Evolutionary conservation across 768 basidiomycete genomes (phyloP), one percentile per base, ranked within the genome.

Genomic region (Dendrothele bispora): DNA sequence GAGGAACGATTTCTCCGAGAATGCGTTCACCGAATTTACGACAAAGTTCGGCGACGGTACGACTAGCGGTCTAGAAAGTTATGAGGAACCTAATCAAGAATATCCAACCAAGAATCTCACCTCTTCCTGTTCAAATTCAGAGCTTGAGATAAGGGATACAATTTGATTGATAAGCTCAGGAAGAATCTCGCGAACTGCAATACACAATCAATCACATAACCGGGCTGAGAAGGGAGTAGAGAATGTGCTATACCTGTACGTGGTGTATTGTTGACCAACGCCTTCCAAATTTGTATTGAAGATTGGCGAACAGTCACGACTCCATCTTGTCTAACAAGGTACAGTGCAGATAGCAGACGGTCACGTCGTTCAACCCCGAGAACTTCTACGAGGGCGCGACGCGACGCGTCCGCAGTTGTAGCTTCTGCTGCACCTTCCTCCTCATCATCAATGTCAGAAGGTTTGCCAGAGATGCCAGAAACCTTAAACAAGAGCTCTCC

Each of bases 241-340:
- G n/a, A n/a, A n/a, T n/a, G n/a, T 27, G 40, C 37, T 71, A 48
- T 61, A 92, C 92, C 86, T 54, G 93, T 95, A 37, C 87, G 77
- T 5, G 92, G 94, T 0, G 93, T 95, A 58, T 95, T 98, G 63
- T 92, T 82, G 8, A 99, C 95, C 53, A 98, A 75, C 4, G 93
- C 95, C 68, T 98, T 98, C 97, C 97, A 99, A 54, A 98, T 97
- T 48, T 92, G 92, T 37, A 95, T 82, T 0, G 95, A 90, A 2
- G 92, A 83, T 62, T 92, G 90, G 32, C 95, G 84, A 29, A 98
- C 95, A 37, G 85, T 79, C 34, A 82, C 84, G 55, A 97, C 91
- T 11, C 89, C 78, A 65, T 98, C 97, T 64, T 98, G 95, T 38
- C 95, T 84, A 44, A 94, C 90, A 54, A 98, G 76, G 65, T 95